Conservation (phyloP, 2,329 filamentous ascomycete genomes). For the Calonectria hawksworthii region DNA sequence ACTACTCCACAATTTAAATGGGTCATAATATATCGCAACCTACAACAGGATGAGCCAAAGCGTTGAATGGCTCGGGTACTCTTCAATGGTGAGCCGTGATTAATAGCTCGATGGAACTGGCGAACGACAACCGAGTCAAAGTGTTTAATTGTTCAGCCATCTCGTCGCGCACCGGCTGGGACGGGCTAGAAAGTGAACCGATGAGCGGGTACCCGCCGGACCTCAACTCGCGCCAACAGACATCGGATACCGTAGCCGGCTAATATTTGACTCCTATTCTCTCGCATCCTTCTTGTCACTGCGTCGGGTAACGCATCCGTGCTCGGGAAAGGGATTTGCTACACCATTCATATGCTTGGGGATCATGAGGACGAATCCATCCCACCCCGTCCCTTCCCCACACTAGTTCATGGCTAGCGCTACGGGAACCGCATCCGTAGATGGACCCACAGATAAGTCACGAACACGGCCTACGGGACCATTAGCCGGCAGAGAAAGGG, state of each 20-base stretch:
- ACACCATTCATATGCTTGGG: too few relatives aligned
- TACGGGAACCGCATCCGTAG: neutral
- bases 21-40: too few relatives aligned
- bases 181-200: too few relatives aligned
- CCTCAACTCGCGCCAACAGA: neutral
- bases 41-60: too few relatives aligned
- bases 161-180: too few relatives aligned
- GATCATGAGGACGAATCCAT: neutral
- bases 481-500: neutral
- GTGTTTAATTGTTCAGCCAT: neutral
- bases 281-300: too few relatives aligned
- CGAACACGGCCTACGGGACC: neutral
- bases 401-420: neutral
- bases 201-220: neutral
- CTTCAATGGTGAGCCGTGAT: too few relatives aligned
- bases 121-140: neutral
- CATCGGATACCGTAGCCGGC: neutral
- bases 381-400: neutral
- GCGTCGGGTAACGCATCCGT: neutral
- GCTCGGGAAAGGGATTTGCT: too few relatives aligned
- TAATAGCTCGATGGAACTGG: too few relatives aligned
- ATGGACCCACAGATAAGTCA: neutral
- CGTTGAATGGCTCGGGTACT: too few relatives aligned
- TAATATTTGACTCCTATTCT: neutral
- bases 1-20: too few relatives aligned